A percentile compares a stretch with the other conserved stretches of the same genome.
These are phyloP conservation scores for Beverwykella pulmonaria DNA, from an alignment of 495 filamentous ascomycete genomes.

Conservation along the genomic window DNA sequence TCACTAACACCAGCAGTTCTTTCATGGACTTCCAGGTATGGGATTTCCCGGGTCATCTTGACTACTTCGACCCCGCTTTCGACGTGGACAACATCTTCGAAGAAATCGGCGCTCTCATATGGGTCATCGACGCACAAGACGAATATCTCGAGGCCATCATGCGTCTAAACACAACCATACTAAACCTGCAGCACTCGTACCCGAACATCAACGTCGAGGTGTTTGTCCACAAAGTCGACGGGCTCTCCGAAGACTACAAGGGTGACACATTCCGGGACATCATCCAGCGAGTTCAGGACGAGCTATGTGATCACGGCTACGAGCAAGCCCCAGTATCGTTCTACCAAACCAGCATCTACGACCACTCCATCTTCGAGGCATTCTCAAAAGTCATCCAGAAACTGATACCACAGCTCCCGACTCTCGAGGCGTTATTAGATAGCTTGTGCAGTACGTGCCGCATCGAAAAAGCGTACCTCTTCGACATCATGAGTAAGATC, in stretches of 20 bases:
- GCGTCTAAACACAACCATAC: conserved; percentile 81
- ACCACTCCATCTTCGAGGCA: conserved; percentile 96
- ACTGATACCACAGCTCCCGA: conserved; percentile 88
- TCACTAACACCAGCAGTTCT: conserved; percentile 59
- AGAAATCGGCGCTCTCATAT: conserved; percentile 89
- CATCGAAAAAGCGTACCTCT: conserved; percentile 96
- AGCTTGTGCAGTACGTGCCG: conserved; percentile 84
- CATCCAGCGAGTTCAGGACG: conserved; percentile 93
- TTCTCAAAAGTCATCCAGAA: conserved; percentile 98
- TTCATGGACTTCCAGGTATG: conserved; percentile 99
- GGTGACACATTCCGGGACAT: conserved; percentile 92
- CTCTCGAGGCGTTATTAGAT: conserved; percentile 88
- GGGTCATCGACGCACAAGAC: conserved; percentile 98
- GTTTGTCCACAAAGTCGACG: conserved; percentile 98
- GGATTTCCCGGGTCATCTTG: conserved; percentile 93
- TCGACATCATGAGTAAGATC: conserved; percentile 95
- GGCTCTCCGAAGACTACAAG: conserved; percentile 90
- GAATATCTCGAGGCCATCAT: conserved; percentile 89
- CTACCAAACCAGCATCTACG: conserved; percentile 95
- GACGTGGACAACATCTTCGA: conserved; percentile 93
- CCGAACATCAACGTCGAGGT: conserved; percentile 94
- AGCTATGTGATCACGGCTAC: conserved; percentile 86
- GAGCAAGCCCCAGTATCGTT: conserved; percentile 91
- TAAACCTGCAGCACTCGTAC: conserved; percentile 82
- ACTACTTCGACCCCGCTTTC: conserved; percentile 80